Evolutionary conservation across 371 early-diverging fungal species (phyloP), one percentile per base, ranked within the genome.

Genomic region (Lichtheimia corymbifera): DNA sequence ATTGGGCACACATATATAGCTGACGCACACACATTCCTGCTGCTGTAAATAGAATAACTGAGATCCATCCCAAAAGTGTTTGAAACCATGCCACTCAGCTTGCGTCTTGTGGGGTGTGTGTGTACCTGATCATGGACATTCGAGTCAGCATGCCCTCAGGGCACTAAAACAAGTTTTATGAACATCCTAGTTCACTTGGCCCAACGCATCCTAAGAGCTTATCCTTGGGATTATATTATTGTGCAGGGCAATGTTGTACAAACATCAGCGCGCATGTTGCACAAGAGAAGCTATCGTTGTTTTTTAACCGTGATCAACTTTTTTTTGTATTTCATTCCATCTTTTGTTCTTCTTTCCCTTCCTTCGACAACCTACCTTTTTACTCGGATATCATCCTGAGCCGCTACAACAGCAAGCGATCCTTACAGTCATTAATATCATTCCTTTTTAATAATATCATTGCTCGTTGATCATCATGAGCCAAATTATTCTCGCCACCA

Each of bases 401-500:
- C 45, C 45, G 15, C 22, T 57, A 27, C 25, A 17, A 11, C 27
- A 18, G 22, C 49, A 50, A 11, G 20, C 53, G 20, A 42, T 53
- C 53, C 44, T 53, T 43, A 50, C 18, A 22, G 18, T 5, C 53
- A 24, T 28, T 22, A 5, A 52, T 11, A 25, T 27, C 52, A 14
- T 15, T 53, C 35, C 53, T 53, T 53, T 53, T 5, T 30, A 53
- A 53, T 42, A 55, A 11, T 55, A 18, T 56, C 56, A 20, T 42
- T 50, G 12, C 12, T 27, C 45, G 7, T 43, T 47, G 28, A 58
- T 17, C 44, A 30, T 11, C 45, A 59, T 59, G 60, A 59, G 50
- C 18, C 60, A 59, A 52, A 52, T 59, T 24, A 52, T 59, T 42
- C 53, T 52, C 44, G 40, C 60, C 47, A 59, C 40, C 51, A 59